Percentiles rank a stretch among this genome's conserved stretches.
These are phyloP conservation scores for Tuber borchii DNA, from an alignment of 495 filamentous ascomycete species.

Conservation along the genomic window DNA sequence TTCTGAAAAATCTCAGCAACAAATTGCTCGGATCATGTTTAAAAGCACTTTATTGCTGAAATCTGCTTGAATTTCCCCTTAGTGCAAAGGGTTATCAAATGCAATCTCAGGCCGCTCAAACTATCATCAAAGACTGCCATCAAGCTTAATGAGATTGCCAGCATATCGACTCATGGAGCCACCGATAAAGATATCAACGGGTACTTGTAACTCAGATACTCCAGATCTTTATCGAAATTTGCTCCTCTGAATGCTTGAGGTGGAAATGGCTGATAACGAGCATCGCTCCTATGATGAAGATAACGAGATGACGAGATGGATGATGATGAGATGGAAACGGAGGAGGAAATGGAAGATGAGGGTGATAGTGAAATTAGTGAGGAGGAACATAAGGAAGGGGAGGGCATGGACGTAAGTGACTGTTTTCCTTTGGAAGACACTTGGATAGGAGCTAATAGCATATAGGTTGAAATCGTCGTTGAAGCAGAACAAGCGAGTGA, in stretches of 20 bases:
- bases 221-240: constrained; percentile 96
- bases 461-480: constrained; percentile 80
- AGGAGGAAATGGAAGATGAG: constrained; percentile 57
- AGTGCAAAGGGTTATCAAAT: constrained; percentile 88
- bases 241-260: constrained; percentile 87
- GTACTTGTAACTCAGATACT: constrained; percentile 88
- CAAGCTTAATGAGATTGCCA: constrained; percentile 68
- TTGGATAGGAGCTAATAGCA: no score
- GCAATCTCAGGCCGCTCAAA: constrained; percentile 83
- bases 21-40: constrained; percentile 97
- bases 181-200: constrained; percentile 77
- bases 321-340: constrained; percentile 51
- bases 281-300: constrained; percentile 68
- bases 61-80: constrained; percentile 91
- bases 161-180: constrained; percentile 62
- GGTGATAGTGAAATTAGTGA: constrained; percentile 87
- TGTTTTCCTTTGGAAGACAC: neutral
- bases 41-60: constrained; percentile 94
- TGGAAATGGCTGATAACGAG: constrained; percentile 79
- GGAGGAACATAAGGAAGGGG: constrained; percentile 73
- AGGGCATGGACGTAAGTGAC: constrained; percentile 59
- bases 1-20: constrained; percentile 46
- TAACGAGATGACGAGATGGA: constrained; percentile 82
- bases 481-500: constrained; percentile 60
- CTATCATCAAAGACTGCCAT: constrained; percentile 81